These are phyloP conservation scores for Rheum nobile DNA, from an alignment of 148 eudicot genomes.

Conservation along the genomic window DNA sequence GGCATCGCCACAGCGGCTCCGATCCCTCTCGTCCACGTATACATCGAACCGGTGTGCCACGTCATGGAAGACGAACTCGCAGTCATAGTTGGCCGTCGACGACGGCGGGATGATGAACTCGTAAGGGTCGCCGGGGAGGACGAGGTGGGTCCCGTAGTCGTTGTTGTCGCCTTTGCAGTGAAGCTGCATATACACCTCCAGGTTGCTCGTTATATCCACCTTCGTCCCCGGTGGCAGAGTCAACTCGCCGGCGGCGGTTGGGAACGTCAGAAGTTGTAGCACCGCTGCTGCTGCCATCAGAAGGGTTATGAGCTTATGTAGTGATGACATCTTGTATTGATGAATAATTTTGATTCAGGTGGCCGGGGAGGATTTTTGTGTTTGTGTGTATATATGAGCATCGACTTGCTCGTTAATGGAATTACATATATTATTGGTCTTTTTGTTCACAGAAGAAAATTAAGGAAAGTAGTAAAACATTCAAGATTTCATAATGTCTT, in stretches of 20 bases:
- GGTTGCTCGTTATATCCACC: background rate
- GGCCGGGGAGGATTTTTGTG: no score
- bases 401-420: no score
- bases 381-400: no score
- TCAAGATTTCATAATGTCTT: no score
- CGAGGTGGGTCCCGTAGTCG: background rate
- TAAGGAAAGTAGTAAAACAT: no score
- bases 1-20: background rate
- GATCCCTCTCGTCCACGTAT: background rate
- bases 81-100: background rate
- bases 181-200: background rate
- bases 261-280: no score
- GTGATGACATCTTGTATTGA: background rate
- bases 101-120: background rate
- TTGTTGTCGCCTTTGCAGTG: background rate
- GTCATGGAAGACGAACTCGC: background rate
- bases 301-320: background rate
- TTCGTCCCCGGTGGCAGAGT: background rate
- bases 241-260: background rate
- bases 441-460: no score
- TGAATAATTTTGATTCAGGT: no score
- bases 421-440: no score
- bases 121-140: background rate
- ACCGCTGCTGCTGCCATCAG: background rate
- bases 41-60: background rate